Base-by-base conservation (phyloP, 2,329 filamentous ascomycete species). In the Penicillium concentricum region DNA sequence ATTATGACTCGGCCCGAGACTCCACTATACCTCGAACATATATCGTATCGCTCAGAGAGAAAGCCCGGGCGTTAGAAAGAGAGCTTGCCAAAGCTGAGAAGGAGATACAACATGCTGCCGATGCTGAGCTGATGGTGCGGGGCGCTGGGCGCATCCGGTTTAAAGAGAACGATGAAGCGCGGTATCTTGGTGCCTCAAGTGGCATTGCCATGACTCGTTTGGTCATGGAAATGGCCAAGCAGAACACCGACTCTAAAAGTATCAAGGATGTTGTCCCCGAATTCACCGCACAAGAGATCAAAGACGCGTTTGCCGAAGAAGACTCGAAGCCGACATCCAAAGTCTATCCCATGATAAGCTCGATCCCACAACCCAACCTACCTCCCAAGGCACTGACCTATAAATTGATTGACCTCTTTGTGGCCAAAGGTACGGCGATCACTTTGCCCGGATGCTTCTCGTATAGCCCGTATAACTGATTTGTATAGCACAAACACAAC, bases 191-290 rank as follows among this genome's bases (percentile, higher is more conserved):
- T 0, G 90, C 94, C 3, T 96, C 92, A 47, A 97, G 93, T 72
- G 94, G 93, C 58, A 96, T 97, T 67, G 91, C 92, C 69, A 96
- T 97, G 79, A 96, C 92, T 13, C 87, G 93, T 30, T 82, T 97
- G 64, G 87, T 99, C 12, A 97, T 99, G 89, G 92, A 97, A 72
- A 87, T 96, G 74, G 93, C 93, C 51, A 97, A 96, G 77, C 88
- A 92, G 61, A 96, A 93, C 69, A 95, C 92, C 26, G 89, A 94
- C 68, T 89, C 91, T 5, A 90, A 92, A 73, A 91, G 88, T 63
- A 97, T 97, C 71, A 92, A 91, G 56, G 92, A 97, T 65, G 87
- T 97, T 48, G 90, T 97, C 32, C 91, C 92, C 4, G 89, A 92
- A 83, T 71, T 86, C 77, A 73, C 85, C 73, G 70, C 86, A 76